Evolutionary conservation across 768 basidiomycete genomes (phyloP).

Genomic region (Boletus sensibilis): DNA sequence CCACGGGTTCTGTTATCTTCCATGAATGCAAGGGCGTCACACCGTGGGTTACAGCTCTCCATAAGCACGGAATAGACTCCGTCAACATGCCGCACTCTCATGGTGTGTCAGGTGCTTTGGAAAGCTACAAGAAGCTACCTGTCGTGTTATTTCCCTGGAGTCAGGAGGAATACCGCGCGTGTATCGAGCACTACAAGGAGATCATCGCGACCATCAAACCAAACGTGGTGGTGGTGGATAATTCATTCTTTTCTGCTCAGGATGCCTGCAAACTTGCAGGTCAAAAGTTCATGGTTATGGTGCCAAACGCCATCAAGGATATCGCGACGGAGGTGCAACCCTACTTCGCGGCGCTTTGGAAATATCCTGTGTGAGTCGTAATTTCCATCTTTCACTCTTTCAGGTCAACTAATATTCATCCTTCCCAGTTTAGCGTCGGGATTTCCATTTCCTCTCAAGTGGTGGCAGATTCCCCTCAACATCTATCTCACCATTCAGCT

Average conservation of each 20-base stretch:
- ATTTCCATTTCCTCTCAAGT: conserved; percentile 11
- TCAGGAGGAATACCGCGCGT: conserved; percentile 4
- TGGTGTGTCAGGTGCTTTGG: conserved; percentile 5
- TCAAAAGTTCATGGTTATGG: conserved; percentile 3
- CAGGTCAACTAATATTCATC: neutral
- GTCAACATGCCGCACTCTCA: neutral
- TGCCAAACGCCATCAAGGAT: neutral
- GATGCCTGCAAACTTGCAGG: conserved; percentile 5
- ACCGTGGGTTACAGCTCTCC: neutral
- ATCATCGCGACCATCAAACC: conserved; percentile 3
- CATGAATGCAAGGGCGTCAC: conserved; percentile 2
- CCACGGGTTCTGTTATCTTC: conserved; percentile 4
- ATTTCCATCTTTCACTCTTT: neutral
- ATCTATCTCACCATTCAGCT: conserved; percentile 5
- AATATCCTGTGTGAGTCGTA: conserved; percentile 4
- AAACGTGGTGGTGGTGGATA: neutral
- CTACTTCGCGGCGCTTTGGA: neutral
- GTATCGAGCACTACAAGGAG: neutral
- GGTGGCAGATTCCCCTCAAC: conserved; percentile 16
- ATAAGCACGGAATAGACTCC: neutral
- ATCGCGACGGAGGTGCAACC: neutral
- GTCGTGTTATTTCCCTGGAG: neutral
- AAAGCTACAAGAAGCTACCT: neutral
- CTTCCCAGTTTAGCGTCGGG: conserved; percentile 5
- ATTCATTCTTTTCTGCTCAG: neutral